Base-by-base conservation (phyloP, 2,329 filamentous ascomycete species). In the Bipolaris sorokiniana region DNA sequence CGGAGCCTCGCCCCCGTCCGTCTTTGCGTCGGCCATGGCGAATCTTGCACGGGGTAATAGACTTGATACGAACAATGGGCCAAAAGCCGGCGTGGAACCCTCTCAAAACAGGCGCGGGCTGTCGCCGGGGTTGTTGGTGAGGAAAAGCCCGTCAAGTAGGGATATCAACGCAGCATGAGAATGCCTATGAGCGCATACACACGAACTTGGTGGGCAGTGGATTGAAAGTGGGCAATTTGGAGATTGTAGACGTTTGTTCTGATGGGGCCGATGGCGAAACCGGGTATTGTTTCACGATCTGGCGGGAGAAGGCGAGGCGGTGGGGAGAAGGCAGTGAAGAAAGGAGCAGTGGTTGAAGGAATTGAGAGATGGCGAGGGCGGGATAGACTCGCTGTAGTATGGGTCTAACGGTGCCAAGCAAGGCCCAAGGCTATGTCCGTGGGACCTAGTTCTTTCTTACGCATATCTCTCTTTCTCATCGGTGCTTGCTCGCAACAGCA, bases 101-200 rank as follows among this genome's bases (percentile, higher is more conserved):
- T 61, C 63, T 56, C 11, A 59, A 26, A 51, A 57, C 56, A 61
- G 59, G 61, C 62, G 63, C 55, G 64, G 61, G 63, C 63, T 62
- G 65, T 68, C 59, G 67, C 67, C 65, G 67, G 63, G 59, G 61
- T 62, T 59, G 65, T 61, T 61, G 65, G 60, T 67, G 62, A 64
- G 53, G 59, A 65, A 59, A 61, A 60, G 66, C 64, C 69, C 65
- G 66, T 64, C 48, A 65, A 65, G 54, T 61, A 60, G 58, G 69
- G 65, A 70, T 74, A 73, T 76, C 74, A 74, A 71, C 65, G 68
- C 66, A 69, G 69, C 70, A 76, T 76, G 62, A 63, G 66, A 69
- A 64, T 61, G 67, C 64, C 65, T 58, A 64, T 71, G 61, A 65
- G 72, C 71, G 72, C 68, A 74, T 69, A 67, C 68, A 74, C 59